Evolutionary conservation across 2,329 filamentous ascomycete genomes (phyloP), one percentile per base, ranked within the genome.

Genomic region (Ramichloridium luteum): DNA sequence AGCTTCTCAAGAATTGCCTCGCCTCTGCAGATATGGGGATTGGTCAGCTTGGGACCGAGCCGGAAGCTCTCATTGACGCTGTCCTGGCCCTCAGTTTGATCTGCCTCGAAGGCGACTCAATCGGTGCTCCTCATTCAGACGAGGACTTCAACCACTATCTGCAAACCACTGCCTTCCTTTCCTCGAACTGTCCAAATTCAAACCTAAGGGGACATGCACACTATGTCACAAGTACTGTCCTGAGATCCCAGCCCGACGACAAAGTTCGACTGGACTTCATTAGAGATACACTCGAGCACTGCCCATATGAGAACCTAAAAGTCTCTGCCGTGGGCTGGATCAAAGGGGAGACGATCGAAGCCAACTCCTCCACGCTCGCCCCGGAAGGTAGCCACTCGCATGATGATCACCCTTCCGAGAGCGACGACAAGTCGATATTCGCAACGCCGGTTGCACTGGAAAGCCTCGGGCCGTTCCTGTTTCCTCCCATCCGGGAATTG

Each of bases 321-420:
- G 67, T 69, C 20, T 65, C 64, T 25, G 71, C 70, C 3, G 64
- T 76, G 4, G 63, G 65, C 18, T 76, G 72, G 72, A 55, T 75
- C 18, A 75, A 74, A 45, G 60, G 70, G 25, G 72, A 74, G 45
- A 67, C 71, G 0, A 58, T 74, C 4, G 59, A 65, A 41, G 61
- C 65, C 4, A 62, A 55, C 23, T 44, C 41, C 8, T 41, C 46
- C 9, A 42, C 51, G 10, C 28, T 44, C 4, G 37, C 43, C 8
- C 35, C 38, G 32, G 20, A 23, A 23, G 8, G n/a, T 23, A 40
- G 39, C 13, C 38, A 39, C 20, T 13, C 23, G 6, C 38, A 48
- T 10, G 29, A 31, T n/a, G 23, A 37, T 5, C 42, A 40, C 12
- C 26, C 29, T 11, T 16, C 29, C 11, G 25, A 30, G 17, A 23